Conservation (phyloP, 768 basidiomycete genomes). For the Gelatoporia subvermispora region DNA sequence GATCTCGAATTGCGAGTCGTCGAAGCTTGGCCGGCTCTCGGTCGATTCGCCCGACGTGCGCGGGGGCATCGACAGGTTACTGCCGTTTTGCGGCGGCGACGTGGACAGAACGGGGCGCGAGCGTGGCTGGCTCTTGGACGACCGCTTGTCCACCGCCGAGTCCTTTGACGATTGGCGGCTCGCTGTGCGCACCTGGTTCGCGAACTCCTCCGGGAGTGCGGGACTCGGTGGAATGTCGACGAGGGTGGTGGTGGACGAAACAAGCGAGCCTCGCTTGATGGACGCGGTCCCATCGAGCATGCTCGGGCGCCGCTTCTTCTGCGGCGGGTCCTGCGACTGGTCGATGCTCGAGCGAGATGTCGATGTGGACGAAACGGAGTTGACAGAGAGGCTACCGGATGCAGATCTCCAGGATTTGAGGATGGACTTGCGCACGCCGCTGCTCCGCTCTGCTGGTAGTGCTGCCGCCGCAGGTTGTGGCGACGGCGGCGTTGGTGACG, state of each 20-base stretch:
- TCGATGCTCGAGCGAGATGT: conserved; percentile 27
- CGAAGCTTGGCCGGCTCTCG: conserved; percentile 49
- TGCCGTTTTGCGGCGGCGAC: conserved; percentile 28
- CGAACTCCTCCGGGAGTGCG: conserved; percentile 41
- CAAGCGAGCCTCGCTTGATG: conserved; percentile 21
- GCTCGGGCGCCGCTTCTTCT: conserved; percentile 42
- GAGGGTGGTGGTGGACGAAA: conserved; percentile 26
- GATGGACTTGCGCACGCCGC: conserved; percentile 61
- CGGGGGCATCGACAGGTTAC: conserved; percentile 21
- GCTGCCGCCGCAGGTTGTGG: conserved; percentile 14
- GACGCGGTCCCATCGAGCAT: conserved; percentile 36
- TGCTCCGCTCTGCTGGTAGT: conserved; percentile 36
- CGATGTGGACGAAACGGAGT: conserved; percentile 15
- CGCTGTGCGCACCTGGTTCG: conserved; percentile 14
- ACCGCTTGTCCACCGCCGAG: conserved; percentile 1
- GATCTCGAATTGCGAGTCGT: conserved; percentile 65
- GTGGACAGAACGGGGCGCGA: conserved; percentile 4
- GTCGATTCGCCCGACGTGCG: conserved; percentile 37
- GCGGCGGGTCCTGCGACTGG: conserved; percentile 35
- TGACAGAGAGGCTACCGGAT: conserved; percentile 23
- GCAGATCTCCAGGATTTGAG: conserved; percentile 59
- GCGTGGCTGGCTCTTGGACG: conserved; percentile 14
- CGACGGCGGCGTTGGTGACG: conserved; percentile 13
- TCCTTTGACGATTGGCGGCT: conserved; percentile 18
- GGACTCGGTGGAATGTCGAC: conserved; percentile 62